Percentiles rank a stretch among this genome's conserved stretches.
Evolutionary conservation across 2,329 filamentous ascomycete genomes (phyloP).

Genomic region (Exophiala calicioides): DNA sequence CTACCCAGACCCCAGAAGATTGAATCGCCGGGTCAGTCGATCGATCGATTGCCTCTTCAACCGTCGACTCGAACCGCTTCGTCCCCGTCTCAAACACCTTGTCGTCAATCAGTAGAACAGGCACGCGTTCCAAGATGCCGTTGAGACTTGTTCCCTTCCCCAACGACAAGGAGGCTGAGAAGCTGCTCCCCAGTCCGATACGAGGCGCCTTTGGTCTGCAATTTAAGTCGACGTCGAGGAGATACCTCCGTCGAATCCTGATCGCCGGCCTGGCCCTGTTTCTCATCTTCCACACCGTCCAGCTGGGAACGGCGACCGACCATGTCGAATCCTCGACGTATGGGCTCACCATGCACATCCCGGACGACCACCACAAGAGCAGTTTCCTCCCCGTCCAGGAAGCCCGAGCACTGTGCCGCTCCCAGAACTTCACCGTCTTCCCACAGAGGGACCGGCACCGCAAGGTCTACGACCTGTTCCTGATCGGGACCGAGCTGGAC

Average conservation of each 20-base stretch:
- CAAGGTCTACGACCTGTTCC: constrained; percentile 63
- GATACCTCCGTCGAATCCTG: constrained; percentile 2
- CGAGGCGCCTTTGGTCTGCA: neutral
- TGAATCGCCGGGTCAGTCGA: too few species aligned
- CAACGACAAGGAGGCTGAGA: constrained; percentile 1
- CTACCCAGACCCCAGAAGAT: too few species aligned
- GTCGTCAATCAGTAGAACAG: too few species aligned
- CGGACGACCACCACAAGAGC: neutral
- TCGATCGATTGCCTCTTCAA: too few species aligned
- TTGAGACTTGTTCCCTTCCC: too few species aligned
- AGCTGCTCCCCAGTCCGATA: neutral
- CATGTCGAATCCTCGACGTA: constrained; percentile 8
- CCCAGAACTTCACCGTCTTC: constrained; percentile 15
- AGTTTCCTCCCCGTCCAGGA: constrained; percentile 13
- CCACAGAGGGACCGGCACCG: constrained; percentile 35
- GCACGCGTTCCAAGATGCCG: too few species aligned
- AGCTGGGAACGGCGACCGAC: neutral
- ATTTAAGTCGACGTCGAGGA: neutral
- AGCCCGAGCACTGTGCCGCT: constrained; percentile 12
- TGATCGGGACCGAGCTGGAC: constrained; percentile 65
- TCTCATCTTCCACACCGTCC: constrained; percentile 1
- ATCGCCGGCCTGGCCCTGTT: constrained; percentile 4
- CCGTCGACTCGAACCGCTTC: too few species aligned
- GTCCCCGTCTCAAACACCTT: too few species aligned
- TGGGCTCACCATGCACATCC: constrained; percentile 1